A percentile compares a stretch with the other conserved stretches of the same genome.
phyloP scores from a whole-genome alignment of 2,329 filamentous ascomycete species.

The Neofusicoccum umdonicola region DNA sequence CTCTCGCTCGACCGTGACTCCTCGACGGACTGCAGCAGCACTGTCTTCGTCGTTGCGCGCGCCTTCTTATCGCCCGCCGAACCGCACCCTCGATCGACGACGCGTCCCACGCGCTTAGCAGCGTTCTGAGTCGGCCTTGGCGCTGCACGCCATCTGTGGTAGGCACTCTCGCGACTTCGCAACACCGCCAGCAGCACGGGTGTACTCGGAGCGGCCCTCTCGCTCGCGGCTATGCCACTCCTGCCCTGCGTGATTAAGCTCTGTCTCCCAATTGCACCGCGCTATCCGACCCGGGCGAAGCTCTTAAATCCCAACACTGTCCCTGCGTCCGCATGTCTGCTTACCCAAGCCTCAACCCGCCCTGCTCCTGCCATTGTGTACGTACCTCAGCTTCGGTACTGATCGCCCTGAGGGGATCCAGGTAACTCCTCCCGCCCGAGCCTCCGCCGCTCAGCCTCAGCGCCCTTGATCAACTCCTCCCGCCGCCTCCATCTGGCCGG shows the following conservation, averaged over 20 bases:
- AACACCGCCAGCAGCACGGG: background rate
- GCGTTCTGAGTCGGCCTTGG: background rate
- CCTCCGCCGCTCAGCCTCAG: background rate
- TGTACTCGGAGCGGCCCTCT: background rate
- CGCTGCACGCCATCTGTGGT: background rate
- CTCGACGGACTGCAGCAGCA: background rate
- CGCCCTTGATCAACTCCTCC: background rate
- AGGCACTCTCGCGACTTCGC: background rate
- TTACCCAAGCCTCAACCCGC: conserved; percentile 9
- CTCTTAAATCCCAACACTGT: conserved; percentile 12
- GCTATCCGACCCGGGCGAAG: background rate
- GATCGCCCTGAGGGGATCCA: conserved; percentile 1
- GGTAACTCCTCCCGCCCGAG: conserved; percentile 9
- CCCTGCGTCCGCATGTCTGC: conserved; percentile 6
- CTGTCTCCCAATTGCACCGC: background rate
- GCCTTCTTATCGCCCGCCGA: background rate
- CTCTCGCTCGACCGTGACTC: background rate
- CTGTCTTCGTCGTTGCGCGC: background rate
- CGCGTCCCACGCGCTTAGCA: background rate
- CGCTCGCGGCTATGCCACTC: background rate
- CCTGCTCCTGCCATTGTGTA: background rate
- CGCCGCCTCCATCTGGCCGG: background rate
- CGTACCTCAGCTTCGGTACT: conserved; percentile 4
- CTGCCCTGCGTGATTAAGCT: background rate
- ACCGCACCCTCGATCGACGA: background rate